Conservation (phyloP, 495 filamentous ascomycete species). For the Sordaria brevicollis region DNA sequence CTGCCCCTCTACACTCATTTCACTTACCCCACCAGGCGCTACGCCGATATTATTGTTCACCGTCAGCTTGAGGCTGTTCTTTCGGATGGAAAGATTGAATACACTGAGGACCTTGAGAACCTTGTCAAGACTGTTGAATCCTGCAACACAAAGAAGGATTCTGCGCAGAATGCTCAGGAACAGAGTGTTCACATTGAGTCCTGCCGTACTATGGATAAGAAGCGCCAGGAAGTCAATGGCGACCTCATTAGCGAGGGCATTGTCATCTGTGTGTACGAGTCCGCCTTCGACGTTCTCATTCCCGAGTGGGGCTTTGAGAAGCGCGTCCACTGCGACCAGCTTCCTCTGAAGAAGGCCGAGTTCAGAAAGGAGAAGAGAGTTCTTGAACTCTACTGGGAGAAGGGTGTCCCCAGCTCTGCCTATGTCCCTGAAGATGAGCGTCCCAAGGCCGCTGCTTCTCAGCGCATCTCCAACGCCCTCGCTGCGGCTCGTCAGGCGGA, state of each 20-base stretch:
- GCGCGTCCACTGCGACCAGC: slow-evolving; percentile 95
- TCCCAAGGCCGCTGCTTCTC: slow-evolving; percentile 62
- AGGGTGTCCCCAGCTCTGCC: slow-evolving; percentile 90
- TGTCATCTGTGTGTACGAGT: slow-evolving; percentile 95
- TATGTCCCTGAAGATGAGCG: slow-evolving; percentile 97
- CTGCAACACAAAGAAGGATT: slow-evolving; percentile 99
- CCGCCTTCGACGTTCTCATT: slow-evolving; percentile 95
- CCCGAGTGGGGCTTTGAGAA: slow-evolving; percentile 99
- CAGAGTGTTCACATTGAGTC: slow-evolving; percentile 98
- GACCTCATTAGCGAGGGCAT: slow-evolving; percentile 96
- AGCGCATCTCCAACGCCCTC: slow-evolving; percentile 60
- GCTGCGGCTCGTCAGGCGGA: slow-evolving; percentile 71
- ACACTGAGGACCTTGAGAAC: slow-evolving; percentile 78
- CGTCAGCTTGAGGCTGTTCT: slow-evolving; percentile 86
- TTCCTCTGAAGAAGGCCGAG: slow-evolving; percentile 96
- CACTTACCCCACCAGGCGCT: slow-evolving; percentile 89
- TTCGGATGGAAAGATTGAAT: slow-evolving; percentile 73
- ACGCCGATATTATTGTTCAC: slow-evolving; percentile 90
- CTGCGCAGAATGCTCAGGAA: slow-evolving; percentile 92
- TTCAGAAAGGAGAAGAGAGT: slow-evolving; percentile 91
- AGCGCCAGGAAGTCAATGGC: slow-evolving; percentile 70
- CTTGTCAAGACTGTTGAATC: slow-evolving; percentile 88
- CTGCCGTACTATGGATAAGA: slow-evolving; percentile 87
- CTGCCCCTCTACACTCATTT: slow-evolving; percentile 94
- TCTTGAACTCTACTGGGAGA: slow-evolving; percentile 98